Evolutionary conservation across 2,329 filamentous ascomycete genomes (phyloP).

Genomic region (Xylaria arbuscula): DNA sequence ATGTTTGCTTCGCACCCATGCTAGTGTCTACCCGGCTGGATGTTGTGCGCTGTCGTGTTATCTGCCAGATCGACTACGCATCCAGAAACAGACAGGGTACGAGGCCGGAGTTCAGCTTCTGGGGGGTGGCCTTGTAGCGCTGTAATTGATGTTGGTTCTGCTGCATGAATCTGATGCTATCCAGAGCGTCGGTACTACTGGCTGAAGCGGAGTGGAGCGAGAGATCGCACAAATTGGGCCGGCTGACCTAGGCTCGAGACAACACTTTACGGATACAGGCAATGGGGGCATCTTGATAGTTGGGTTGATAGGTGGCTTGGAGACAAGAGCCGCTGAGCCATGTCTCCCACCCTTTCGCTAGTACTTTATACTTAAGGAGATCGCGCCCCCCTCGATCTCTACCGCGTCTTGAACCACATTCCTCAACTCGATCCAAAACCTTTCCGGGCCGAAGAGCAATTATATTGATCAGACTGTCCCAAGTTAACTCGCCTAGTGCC

Average conservation of each 20-base stretch:
- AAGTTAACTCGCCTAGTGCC: conserved; percentile 39
- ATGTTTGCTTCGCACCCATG: conserved; percentile 40
- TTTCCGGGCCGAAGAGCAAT: conserved; percentile 45
- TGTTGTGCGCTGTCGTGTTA: conserved; percentile 39
- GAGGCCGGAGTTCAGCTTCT: conserved; percentile 1
- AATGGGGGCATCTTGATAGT: conserved; percentile 41
- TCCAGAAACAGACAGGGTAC: conserved; percentile 29
- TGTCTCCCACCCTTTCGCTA: conserved; percentile 20
- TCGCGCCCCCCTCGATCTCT: conserved; percentile 28
- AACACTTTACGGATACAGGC: conserved; percentile 39
- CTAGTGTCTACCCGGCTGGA: conserved; percentile 32
- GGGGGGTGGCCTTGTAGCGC: conserved; percentile 32
- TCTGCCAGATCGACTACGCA: conserved; percentile 44
- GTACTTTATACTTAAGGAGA: conserved; percentile 16
- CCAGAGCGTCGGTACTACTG: conserved; percentile 38
- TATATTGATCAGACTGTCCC: conserved; percentile 48
- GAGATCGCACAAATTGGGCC: conserved; percentile 36
- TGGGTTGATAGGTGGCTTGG: conserved; percentile 44
- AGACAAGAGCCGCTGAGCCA: conserved; percentile 40
- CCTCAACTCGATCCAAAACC: conserved; percentile 44
- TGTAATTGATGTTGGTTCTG: conserved; percentile 39
- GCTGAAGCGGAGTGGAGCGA: conserved; percentile 38
- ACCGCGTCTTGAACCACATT: conserved; percentile 44
- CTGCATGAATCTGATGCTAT: conserved; percentile 25
- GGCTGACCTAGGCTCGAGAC: conserved; percentile 33